A percentile compares a stretch with the other conserved stretches of the same genome.
These are phyloP conservation scores for Cystobasidium tubakii DNA, from an alignment of 768 basidiomycete species.

Conservation along the genomic window DNA sequence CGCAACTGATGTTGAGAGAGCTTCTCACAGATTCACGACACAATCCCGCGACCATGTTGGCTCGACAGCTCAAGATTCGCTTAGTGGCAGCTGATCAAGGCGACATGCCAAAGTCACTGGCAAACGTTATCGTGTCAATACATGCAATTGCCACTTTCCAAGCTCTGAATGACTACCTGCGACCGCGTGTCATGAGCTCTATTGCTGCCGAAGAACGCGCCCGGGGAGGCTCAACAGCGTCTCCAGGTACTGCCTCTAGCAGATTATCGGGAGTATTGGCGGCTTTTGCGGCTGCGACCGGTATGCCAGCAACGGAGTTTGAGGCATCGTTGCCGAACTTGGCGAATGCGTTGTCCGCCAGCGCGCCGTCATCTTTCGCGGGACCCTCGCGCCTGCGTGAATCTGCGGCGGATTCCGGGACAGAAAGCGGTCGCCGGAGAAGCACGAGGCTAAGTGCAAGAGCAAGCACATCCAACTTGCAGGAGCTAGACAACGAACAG, in stretches of 20 bases:
- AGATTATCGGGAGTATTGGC: slow-evolving; percentile 83
- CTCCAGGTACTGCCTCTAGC: slow-evolving; percentile 39
- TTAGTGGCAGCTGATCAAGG: slow-evolving; percentile 82
- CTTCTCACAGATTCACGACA: slow-evolving; percentile 68
- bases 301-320: slow-evolving; percentile 56
- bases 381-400: background rate
- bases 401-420: background rate
- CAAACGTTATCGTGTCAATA: slow-evolving; percentile 88
- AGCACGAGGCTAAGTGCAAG: slow-evolving; percentile 35
- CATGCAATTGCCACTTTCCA: slow-evolving; percentile 98
- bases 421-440: slow-evolving; percentile 8
- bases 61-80: slow-evolving; percentile 80
- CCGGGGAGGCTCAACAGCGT: slow-evolving; percentile 32
- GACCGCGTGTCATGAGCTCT: slow-evolving; percentile 72
- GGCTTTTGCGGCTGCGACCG: slow-evolving; percentile 68
- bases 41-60: slow-evolving; percentile 82
- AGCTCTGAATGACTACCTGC: slow-evolving; percentile 89
- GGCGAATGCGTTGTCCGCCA: slow-evolving; percentile 62
- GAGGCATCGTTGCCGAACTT: slow-evolving; percentile 53
- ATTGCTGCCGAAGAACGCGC: slow-evolving; percentile 42
- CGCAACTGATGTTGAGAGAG: background rate
- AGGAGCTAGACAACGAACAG: background rate
- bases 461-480: slow-evolving; percentile 8
- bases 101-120: slow-evolving; percentile 71
- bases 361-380: background rate